phyloP scores from a whole-genome alignment of 2,329 filamentous ascomycete genomes.

The Penicillium expansum region DNA sequence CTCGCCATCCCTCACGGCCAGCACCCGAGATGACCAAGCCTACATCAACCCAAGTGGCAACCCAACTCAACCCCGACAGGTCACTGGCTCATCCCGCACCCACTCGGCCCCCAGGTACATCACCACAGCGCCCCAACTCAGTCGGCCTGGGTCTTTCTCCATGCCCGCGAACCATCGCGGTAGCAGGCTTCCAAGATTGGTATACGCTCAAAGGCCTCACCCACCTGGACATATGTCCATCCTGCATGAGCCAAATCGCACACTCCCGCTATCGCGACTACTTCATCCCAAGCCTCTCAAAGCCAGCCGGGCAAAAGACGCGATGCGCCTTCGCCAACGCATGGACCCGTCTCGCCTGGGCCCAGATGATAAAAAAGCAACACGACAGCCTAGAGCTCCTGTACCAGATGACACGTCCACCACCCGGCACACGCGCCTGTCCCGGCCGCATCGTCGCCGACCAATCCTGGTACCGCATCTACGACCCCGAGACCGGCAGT shows the following conservation, averaged over 20 bases:
- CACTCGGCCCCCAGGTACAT: constrained; percentile 6
- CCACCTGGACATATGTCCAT: constrained; percentile 76
- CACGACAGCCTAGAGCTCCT: constrained; percentile 66
- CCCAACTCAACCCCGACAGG: constrained; percentile 1
- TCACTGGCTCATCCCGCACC: constrained; percentile 9
- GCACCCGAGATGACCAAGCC: not conserved
- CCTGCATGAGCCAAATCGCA: constrained; percentile 72
- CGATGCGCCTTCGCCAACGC: constrained; percentile 76
- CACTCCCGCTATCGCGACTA: constrained; percentile 65
- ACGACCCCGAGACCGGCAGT: constrained; percentile 63
- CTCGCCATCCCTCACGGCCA: not conserved
- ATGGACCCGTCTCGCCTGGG: constrained; percentile 83
- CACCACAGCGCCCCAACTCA: constrained; percentile 17
- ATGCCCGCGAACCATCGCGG: constrained; percentile 65
- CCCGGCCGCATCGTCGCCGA: constrained; percentile 54
- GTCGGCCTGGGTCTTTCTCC: constrained; percentile 52
- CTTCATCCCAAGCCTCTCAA: constrained; percentile 62
- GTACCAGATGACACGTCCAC: constrained; percentile 64
- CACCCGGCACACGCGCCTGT: constrained; percentile 57
- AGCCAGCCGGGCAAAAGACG: constrained; percentile 57
- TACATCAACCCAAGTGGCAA: not conserved
- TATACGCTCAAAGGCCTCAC: constrained; percentile 69
- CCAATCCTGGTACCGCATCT: constrained; percentile 72
- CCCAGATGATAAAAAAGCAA: constrained; percentile 70
- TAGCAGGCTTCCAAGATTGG: constrained; percentile 71